A percentile compares a stretch with the other conserved stretches of the same genome.
phyloP scores from a whole-genome alignment of 768 basidiomycete species.

The Tricholoma saponaceum region DNA sequence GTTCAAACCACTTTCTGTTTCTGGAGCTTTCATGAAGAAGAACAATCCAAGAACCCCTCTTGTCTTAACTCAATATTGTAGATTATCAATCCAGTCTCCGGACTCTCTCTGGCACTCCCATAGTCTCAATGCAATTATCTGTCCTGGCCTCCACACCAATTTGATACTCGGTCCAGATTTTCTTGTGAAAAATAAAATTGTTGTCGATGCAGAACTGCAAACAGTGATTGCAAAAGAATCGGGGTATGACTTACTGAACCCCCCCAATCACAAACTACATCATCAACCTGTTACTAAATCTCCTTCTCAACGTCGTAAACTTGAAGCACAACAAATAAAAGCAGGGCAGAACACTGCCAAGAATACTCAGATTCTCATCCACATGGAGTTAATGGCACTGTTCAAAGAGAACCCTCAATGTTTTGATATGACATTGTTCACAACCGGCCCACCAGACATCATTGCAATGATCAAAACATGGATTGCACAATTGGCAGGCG shows the following conservation, averaged over 20 bases:
- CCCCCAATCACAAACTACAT: not conserved
- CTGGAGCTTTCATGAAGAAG: not conserved
- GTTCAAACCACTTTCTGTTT: not conserved
- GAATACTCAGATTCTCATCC: not conserved
- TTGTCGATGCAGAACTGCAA: not conserved
- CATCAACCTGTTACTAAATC: not conserved
- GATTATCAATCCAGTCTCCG: no score
- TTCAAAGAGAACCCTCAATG: not conserved
- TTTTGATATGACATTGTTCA: not conserved
- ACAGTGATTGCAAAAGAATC: no score
- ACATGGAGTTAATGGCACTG: not conserved
- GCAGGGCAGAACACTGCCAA: not conserved
- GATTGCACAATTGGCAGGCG: not conserved
- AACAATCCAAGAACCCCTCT: not conserved
- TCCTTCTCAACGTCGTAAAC: not conserved
- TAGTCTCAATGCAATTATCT: not conserved
- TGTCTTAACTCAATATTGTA: no score
- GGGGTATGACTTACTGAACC: no score
- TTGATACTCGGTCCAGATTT: no score
- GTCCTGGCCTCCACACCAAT: not conserved
- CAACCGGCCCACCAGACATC: not conserved
- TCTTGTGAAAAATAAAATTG: not conserved
- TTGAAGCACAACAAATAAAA: not conserved
- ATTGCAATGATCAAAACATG: not conserved
- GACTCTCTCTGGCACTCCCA: no score